phyloP scores from a whole-genome alignment of 2,329 filamentous ascomycete genomes.

The Ilyonectria destructans region DNA sequence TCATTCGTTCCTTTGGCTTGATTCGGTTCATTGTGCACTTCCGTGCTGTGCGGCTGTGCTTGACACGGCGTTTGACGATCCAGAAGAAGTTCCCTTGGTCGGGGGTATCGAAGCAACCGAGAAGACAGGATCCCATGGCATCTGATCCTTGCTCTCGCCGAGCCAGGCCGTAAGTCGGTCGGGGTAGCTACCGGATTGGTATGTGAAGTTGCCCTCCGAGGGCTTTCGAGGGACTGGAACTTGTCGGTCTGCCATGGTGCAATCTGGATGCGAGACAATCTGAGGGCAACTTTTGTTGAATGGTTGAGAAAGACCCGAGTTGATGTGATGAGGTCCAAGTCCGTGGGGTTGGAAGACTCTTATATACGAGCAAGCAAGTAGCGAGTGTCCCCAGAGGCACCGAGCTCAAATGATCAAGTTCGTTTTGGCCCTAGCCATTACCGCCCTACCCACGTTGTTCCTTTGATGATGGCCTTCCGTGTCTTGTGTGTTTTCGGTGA shows the following conservation, averaged over 20 bases:
- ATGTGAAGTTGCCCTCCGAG: neutral
- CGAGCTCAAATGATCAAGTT: too few relatives aligned
- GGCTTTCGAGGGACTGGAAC: neutral
- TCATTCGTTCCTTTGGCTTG: neutral
- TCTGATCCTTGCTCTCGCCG: constrained; percentile 5
- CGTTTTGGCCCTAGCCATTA: too few relatives aligned
- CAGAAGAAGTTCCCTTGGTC: neutral
- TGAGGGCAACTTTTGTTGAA: neutral
- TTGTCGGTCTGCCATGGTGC: neutral
- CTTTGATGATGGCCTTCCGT: too few relatives aligned
- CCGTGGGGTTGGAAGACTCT: neutral
- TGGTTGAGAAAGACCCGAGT: neutral
- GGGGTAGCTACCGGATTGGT: constrained; percentile 11
- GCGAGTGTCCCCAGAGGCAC: neutral
- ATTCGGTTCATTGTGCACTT: constrained; percentile 3
- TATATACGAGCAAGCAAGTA: neutral
- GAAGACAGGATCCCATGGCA: constrained; percentile 23
- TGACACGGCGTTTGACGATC: neutral
- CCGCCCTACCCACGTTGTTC: too few relatives aligned
- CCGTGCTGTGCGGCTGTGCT: constrained; percentile 14
- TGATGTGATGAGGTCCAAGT: neutral
- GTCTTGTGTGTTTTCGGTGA: too few relatives aligned
- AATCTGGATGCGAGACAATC: neutral
- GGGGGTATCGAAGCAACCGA: constrained; percentile 1
- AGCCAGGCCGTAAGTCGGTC: constrained; percentile 18